Evolutionary conservation across 23 red algal species (phyloP).

Genomic region (Gracilaria domingensis): DNA sequence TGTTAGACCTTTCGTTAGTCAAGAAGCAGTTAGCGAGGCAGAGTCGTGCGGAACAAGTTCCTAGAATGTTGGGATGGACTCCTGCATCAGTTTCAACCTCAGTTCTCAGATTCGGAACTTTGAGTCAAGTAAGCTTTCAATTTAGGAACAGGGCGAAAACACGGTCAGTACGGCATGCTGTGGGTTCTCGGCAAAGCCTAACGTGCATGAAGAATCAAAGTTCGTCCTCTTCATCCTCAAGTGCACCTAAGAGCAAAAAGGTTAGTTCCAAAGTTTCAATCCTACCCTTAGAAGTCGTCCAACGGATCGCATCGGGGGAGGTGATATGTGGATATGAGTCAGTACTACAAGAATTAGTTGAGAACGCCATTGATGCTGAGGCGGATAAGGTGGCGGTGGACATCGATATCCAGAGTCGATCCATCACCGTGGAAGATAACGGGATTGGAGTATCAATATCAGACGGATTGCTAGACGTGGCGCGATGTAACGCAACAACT

Average conservation of each 20-base stretch:
- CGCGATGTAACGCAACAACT: conserved; percentile 75
- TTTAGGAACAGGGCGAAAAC: background rate
- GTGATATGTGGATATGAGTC: conserved; percentile 61
- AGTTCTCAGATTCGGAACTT: background rate
- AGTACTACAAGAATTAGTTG: conserved; percentile 84
- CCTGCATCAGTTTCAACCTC: background rate
- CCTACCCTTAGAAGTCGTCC: conserved; percentile 77
- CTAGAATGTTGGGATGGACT: conserved; percentile 4
- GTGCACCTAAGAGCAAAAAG: too few species aligned
- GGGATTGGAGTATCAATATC: conserved; percentile 60
- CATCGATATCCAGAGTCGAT: conserved; percentile 33
- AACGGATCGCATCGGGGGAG: conserved; percentile 84
- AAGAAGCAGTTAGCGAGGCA: background rate
- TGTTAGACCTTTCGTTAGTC: background rate
- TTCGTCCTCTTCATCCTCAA: background rate
- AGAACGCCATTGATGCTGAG: conserved; percentile 85
- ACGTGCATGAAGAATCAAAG: background rate
- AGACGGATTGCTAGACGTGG: conserved; percentile 41
- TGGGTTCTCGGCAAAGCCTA: background rate
- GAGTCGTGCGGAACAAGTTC: background rate
- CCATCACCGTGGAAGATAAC: conserved; percentile 63
- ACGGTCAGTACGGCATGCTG: background rate
- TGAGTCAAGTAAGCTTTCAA: background rate
- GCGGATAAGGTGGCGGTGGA: conserved; percentile 44
- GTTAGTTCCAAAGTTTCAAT: conserved; percentile 21